Evolutionary conservation across 176 grass and related monocot genomes (phyloP).

Genomic region (Avena sativa): DNA sequence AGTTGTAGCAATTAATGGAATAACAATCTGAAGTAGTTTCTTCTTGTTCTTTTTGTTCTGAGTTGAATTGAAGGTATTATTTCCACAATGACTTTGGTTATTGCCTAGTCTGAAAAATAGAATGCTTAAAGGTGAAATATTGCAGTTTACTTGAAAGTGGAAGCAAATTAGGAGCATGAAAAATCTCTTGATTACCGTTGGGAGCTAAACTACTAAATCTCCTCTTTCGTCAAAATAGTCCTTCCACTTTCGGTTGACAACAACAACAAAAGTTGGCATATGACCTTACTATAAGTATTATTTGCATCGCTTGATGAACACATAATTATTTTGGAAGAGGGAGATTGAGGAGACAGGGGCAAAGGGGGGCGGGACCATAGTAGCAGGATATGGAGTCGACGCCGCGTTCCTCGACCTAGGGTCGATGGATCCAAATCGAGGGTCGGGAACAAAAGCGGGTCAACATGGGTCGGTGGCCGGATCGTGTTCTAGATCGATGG

Average conservation of each 20-base stretch:
- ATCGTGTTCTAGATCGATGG: too few relatives aligned
- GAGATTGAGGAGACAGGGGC: too few relatives aligned
- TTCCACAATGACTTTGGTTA: constrained; percentile 33
- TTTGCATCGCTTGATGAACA: too few relatives aligned
- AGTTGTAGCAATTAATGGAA: background rate
- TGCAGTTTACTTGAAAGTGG: background rate
- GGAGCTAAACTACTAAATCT: background rate
- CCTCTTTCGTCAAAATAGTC: constrained; percentile 6
- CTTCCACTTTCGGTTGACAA: background rate
- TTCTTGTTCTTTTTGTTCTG: constrained; percentile 20
- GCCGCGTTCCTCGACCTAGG: too few relatives aligned
- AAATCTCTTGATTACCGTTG: background rate
- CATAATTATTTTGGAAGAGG: too few relatives aligned
- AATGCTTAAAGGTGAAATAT: background rate
- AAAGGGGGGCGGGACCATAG: too few relatives aligned
- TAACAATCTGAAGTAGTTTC: constrained; percentile 13
- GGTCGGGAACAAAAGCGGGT: too few relatives aligned
- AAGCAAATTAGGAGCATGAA: background rate
- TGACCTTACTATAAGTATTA: background rate
- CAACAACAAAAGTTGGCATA: background rate
- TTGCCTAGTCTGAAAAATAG: constrained; percentile 26
- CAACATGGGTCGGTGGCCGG: too few relatives aligned
- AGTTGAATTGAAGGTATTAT: constrained; percentile 13
- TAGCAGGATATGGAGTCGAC: too few relatives aligned
- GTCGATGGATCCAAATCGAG: too few relatives aligned